Evolutionary conservation across 495 filamentous ascomycete species (phyloP), one percentile per base, ranked within the genome.

Genomic region (Podospora pseudopauciseta): DNA sequence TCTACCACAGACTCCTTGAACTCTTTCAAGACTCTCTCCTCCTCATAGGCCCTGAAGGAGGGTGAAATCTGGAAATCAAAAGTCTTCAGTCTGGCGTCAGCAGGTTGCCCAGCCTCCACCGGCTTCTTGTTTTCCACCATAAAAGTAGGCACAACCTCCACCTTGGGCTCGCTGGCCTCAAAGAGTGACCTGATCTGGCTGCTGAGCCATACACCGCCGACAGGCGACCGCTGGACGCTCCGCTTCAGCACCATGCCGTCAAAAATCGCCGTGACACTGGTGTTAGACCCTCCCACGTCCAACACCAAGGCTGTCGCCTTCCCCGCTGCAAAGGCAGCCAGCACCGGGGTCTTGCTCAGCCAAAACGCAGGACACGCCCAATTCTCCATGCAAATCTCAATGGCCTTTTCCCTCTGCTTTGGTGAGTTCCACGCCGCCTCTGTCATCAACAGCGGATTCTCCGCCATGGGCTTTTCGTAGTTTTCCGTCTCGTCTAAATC

Each of bases 1-100:
- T 96, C 91, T 28, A 97, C 94, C 58, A 97, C 93, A 60, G 90
- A 94, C 81, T 99, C 96, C 81, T 99, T 99, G 84, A 97, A 99
- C 75, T 97, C 92, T 54, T 90, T 91, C 26, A 98, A 80, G 16
- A 97, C 90, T 58, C 95, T 91, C 73, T 98, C 96, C 83, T 99
- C 96, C 78, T 97, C 87, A 30, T 92, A 86, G 18, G 82, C 82
- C 70, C 90, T 88, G 85, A 92, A 98, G 34, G 89, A 90, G 4
- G 84, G 84, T 62, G 86, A 79, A 6, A 93, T 90, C 55, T 88
- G 83, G 23, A 83, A 83, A 9, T 83, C 78, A 75, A 92, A 97
- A 19, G 83, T 84, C 64, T 86, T 87, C 18, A 82, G 67, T 30
- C 76, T 75, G 54, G 73, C 80, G 54, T 78, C 88, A 32, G 93